Evolutionary conservation across 2,329 filamentous ascomycete genomes (phyloP).

Genomic region (Fonsecaea nubica): DNA sequence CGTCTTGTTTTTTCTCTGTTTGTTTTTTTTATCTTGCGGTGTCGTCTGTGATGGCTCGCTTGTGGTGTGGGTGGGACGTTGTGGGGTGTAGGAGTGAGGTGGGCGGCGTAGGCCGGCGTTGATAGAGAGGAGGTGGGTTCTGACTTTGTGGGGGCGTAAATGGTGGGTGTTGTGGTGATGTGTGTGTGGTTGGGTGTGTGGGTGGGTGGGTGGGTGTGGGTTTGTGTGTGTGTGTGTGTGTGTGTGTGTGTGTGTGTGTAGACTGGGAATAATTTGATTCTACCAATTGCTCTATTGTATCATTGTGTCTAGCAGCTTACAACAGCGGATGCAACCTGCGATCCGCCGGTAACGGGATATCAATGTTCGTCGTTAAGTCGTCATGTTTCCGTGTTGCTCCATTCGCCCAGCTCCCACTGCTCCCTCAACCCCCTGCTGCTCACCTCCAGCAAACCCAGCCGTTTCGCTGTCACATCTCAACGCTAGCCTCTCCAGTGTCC

Average conservation of each 20-base stretch:
- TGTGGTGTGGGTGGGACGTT: too few relatives aligned
- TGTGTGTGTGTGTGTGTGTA: not conserved
- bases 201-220: too few relatives aligned
- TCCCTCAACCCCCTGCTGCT: not conserved
- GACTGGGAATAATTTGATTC: not conserved
- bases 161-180: too few relatives aligned
- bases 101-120: too few relatives aligned
- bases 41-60: too few relatives aligned
- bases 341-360: not conserved
- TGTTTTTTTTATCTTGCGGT: too few relatives aligned
- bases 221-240: too few relatives aligned
- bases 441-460: not conserved
- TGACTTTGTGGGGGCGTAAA: too few relatives aligned
- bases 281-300: not conserved
- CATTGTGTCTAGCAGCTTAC: not conserved
- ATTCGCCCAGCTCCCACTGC: not conserved
- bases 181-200: too few relatives aligned
- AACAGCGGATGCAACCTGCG: not conserved
- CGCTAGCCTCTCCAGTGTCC: not conserved
- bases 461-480: not conserved
- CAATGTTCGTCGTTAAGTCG: conserved; percentile 3
- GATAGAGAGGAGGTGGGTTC: too few relatives aligned
- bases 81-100: too few relatives aligned
- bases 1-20: too few relatives aligned
- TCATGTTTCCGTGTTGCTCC: not conserved